Evolutionary conservation across 306 rosid genomes (phyloP), one percentile per base, ranked within the genome.

Genomic region (Castanea sativa): DNA sequence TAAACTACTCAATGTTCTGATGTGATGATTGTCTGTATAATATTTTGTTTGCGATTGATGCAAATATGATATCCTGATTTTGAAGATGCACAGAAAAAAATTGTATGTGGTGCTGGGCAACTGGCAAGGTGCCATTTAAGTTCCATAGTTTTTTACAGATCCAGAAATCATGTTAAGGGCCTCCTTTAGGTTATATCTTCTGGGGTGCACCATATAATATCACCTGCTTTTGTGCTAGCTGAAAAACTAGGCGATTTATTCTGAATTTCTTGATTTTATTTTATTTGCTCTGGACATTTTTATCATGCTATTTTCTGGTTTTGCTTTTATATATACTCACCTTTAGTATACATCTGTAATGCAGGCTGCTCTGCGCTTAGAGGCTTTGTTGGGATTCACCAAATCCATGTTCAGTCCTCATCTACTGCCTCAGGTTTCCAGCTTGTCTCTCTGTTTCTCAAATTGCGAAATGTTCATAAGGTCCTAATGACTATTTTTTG

Each of bases 381-480:
- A 91, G 81, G 94, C 89, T 69, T 76, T 87, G 67, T 72, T 87
- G 82, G 98, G 96, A 83, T 87, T 86, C 63, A 87, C 92, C 51
- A 86, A 86, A 77, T 91, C 94, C 3, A 55, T 86, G 64, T 81
- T 93, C 84, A 84, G 88, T 83, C 97, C 98, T 77, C 84, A 73
- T 79, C 79, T 91, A 45, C 91, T 93, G 78, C 97, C 97, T 76
- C 87, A 90, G 94, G 97, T 93, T 84, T 78, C 41, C 16, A 38
- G 7, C 49, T 43, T 55, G 43, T 74, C 67, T 80, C 79, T 23
- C 59, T 64, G 45, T 49, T 59, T 74, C 74, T 77, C 68, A 38
- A 78, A 33, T 82, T 67, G 49, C 4, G 18, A 1, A 18, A 67
- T 19, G 51, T 1, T 4, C 11, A 35, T 4, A 1, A 19, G 29